phyloP scores from a whole-genome alignment of 176 grass and related monocot species.

The Oryza glumipatula region DNA sequence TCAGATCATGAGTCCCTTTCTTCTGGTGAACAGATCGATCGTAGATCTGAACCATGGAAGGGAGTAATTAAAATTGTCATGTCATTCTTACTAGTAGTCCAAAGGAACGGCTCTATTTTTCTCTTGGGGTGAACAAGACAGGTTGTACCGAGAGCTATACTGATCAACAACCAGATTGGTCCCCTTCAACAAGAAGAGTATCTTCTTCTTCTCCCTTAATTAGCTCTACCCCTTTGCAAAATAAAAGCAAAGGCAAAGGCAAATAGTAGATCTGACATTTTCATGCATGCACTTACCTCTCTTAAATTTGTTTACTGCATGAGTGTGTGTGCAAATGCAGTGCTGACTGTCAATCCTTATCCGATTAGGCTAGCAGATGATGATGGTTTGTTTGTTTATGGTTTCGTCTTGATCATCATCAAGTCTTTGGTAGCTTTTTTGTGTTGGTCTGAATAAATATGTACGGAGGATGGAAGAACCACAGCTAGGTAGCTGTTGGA shows the following conservation, averaged over 20 bases:
- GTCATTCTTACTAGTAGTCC: slow-evolving; percentile 2
- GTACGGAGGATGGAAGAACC: neutral
- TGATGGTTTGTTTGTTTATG: neutral
- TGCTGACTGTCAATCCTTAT: slow-evolving; percentile 53
- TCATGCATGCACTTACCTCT: neutral
- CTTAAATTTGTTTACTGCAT: neutral
- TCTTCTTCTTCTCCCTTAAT: neutral
- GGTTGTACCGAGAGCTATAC: neutral
- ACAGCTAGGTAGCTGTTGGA: neutral
- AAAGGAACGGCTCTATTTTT: neutral
- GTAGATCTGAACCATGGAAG: slow-evolving; percentile 19
- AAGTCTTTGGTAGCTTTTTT: neutral
- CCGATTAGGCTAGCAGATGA: slow-evolving; percentile 6
- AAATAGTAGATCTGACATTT: slow-evolving; percentile 33
- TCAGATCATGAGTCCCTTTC: slow-evolving; percentile 37
- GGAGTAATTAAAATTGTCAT: neutral
- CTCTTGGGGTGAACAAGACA: slow-evolving; percentile 19
- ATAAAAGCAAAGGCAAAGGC: neutral
- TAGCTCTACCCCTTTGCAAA: neutral
- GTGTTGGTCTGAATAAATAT: neutral
- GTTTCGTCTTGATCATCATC: neutral
- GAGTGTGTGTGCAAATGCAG: too few species aligned
- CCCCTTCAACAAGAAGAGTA: slow-evolving; percentile 37
- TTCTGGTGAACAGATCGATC: slow-evolving; percentile 13
- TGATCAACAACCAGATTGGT: slow-evolving; percentile 34